Percentiles rank a stretch among this genome's conserved stretches.
phyloP scores from a whole-genome alignment of 176 grass and related monocot genomes.

The Panicum miliaceum region DNA sequence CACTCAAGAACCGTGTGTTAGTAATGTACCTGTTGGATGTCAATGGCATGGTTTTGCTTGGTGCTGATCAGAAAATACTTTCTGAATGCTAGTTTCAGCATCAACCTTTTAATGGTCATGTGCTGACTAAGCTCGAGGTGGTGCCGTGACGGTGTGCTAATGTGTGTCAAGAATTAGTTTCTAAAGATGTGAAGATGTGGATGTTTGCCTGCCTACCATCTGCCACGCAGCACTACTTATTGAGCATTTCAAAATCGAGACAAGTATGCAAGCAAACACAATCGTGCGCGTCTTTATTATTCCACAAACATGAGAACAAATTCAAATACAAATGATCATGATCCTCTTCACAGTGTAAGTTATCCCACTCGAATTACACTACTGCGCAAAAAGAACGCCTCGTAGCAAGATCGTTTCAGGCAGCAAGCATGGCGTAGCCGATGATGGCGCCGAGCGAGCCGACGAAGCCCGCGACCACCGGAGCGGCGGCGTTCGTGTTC shows the following conservation, averaged over 20 bases:
- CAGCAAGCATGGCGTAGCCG: constrained; percentile 45
- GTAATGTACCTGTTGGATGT: not conserved
- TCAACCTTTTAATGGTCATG: not conserved
- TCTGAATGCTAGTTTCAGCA: not conserved
- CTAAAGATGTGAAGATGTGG: not conserved
- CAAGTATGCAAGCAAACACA: not conserved
- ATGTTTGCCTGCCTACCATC: not conserved
- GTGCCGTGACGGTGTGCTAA: not conserved
- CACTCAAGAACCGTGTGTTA: not conserved
- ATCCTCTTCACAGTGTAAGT: not conserved
- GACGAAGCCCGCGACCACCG: constrained; percentile 26
- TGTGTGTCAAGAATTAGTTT: not conserved
- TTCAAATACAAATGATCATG: constrained; percentile 6
- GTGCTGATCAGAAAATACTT: not conserved
- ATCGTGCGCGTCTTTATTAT: constrained; percentile 7
- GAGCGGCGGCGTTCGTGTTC: constrained; percentile 30
- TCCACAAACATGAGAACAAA: constrained; percentile 14
- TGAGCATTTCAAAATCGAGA: not conserved
- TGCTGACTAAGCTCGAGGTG: not conserved
- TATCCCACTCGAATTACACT: not conserved
- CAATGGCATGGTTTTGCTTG: not conserved
- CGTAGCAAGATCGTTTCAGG: not conserved
- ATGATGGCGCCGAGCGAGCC: constrained; percentile 47
- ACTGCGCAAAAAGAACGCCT: not conserved
- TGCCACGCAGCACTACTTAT: not conserved